Evolutionary conservation across 2,329 filamentous ascomycete species (phyloP), one percentile per base, ranked within the genome.

Genomic region (Claviceps fusiformis): DNA sequence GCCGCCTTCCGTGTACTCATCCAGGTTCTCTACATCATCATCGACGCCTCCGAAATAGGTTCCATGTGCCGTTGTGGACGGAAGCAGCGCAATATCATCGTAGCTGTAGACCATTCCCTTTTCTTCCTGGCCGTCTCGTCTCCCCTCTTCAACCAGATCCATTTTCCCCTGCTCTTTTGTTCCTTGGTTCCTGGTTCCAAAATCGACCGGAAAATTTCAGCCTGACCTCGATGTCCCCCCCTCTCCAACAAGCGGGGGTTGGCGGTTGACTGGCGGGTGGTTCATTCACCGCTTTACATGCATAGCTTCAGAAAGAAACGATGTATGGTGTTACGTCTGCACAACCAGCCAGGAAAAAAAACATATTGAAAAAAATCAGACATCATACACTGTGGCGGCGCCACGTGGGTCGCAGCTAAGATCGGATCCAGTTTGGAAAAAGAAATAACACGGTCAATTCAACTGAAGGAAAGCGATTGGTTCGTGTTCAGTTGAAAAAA

Each of bases 1-100:
- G n/a, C 71, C 71, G 9, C 71, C 70, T 9, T 62, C 58, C 24
- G 61, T 58, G 60, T 74, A 74, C 50, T 60, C 55, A 11, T 59
- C 43, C n/a, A 63, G 10, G 43, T 59, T 57, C 41, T 63, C 61
- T 17, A 63, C 46, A 37, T 52, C 52, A 50, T 56, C 49, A 27
- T 48, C 37, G 17, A 49, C 47, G 5, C 56, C 54, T 24, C 45
- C 35, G 43, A 55, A 48, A 51, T 52, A 58, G 7, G 54, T 54
- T 19, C 56, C 56, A 35, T 58, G 56, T 5, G 53, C 44, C 7
- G 50, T 54, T 15, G 47, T 47, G 9, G 35, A 17, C 7, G 54
- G 52, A 9, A 45, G 35, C 24, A 57, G 35, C 24, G 35, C 37
- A 2, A 53, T 55, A 35, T 50, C 45, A n/a, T 57, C 37, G 45